Conservation (phyloP, 768 basidiomycete species). For the Cystofilobasidium ferigula region DNA sequence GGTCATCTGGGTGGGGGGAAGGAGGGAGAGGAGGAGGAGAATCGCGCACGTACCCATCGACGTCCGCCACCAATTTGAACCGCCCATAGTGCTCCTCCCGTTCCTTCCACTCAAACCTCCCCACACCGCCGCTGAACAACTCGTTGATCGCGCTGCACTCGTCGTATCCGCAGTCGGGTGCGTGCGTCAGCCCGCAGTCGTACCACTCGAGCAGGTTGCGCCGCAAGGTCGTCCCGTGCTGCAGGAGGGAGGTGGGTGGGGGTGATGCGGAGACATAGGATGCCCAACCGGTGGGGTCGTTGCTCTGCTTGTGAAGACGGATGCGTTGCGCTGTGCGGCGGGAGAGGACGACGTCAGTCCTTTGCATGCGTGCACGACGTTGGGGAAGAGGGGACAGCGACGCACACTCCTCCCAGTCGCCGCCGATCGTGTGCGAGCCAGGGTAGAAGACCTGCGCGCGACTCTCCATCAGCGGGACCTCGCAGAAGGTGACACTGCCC, state of each 20-base stretch:
- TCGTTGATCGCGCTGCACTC: background rate
- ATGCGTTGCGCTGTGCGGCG: background rate
- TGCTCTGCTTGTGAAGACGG: background rate
- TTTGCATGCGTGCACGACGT: too few relatives aligned
- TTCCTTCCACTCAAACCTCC: background rate
- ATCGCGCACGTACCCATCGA: background rate
- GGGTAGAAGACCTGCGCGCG: background rate
- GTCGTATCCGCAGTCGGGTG: background rate
- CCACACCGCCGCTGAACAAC: background rate
- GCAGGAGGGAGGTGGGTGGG: background rate
- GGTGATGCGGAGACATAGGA: background rate
- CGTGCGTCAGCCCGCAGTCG: background rate
- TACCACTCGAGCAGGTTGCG: background rate
- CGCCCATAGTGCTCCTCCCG: background rate
- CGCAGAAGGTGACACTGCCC: too few relatives aligned
- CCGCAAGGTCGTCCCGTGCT: background rate
- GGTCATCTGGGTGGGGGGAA: background rate
- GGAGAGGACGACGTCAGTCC: background rate
- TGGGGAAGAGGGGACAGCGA: background rate
- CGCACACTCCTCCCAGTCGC: background rate
- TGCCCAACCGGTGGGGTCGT: background rate
- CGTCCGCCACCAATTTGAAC: background rate
- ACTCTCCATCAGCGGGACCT: background rate
- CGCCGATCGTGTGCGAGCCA: background rate
- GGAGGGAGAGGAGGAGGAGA: background rate